phyloP scores from a whole-genome alignment of 2,329 filamentous ascomycete genomes.

The Trichoderma sp. region DNA sequence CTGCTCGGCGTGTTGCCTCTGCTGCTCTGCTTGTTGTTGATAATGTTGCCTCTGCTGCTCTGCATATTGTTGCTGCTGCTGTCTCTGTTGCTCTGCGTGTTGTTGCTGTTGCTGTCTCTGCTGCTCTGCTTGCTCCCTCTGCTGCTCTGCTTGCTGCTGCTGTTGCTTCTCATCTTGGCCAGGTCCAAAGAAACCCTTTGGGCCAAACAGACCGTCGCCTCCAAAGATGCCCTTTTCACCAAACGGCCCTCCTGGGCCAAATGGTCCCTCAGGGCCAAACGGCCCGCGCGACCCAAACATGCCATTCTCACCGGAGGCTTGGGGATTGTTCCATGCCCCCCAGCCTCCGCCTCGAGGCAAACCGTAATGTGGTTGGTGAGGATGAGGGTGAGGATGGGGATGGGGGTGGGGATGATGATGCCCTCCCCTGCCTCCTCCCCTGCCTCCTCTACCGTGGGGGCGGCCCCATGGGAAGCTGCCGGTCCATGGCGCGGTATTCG shows the following conservation, averaged over 20 bases:
- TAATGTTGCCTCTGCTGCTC: neutral
- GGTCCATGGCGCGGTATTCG: neutral
- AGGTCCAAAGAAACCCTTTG: neutral
- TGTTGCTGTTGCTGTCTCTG: neutral
- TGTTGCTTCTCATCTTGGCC: neutral
- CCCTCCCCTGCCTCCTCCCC: neutral
- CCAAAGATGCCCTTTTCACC: slow-evolving; percentile 12
- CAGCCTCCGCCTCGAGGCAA: slow-evolving; percentile 20
- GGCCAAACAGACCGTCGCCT: neutral
- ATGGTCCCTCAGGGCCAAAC: slow-evolving; percentile 20
- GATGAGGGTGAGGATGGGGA: neutral
- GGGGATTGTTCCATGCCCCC: neutral
- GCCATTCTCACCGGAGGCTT: slow-evolving; percentile 5
- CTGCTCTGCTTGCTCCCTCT: neutral
- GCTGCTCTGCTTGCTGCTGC: neutral
- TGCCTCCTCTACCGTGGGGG: slow-evolving; percentile 17
- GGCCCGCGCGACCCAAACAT: slow-evolving; percentile 20
- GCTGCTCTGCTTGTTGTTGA: neutral
- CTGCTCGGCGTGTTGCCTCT: neutral
- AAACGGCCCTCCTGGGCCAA: slow-evolving; percentile 21
- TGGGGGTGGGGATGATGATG: neutral
- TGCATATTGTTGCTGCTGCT: neutral
- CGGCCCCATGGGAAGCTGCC: slow-evolving; percentile 14
- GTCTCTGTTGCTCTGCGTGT: neutral
- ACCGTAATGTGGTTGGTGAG: slow-evolving; percentile 1